Conservation (phyloP, 805 yeast genomes). For the Allodekkera sacchari region DNA sequence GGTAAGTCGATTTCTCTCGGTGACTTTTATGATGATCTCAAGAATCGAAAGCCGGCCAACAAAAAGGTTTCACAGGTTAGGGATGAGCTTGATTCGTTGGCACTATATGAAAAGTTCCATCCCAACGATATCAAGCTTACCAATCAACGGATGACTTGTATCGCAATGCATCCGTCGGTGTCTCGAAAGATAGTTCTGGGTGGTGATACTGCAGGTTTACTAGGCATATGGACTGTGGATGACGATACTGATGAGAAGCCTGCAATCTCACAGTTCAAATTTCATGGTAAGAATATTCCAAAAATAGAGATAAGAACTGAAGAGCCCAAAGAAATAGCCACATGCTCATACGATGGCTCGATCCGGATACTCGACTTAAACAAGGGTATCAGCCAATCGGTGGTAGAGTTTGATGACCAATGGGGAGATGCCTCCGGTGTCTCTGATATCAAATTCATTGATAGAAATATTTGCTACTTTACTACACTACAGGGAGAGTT, state of each 20-base stretch:
- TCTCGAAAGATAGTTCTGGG: slow-evolving; percentile 61
- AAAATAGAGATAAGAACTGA: slow-evolving; percentile 43
- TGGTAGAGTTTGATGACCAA: slow-evolving; percentile 47
- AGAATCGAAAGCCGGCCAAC: slow-evolving; percentile 27
- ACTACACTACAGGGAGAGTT: slow-evolving; percentile 79
- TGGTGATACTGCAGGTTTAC: slow-evolving; percentile 82
- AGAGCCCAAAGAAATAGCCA: slow-evolving; percentile 42
- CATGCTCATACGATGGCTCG: slow-evolving; percentile 85
- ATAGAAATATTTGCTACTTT: slow-evolving; percentile 52
- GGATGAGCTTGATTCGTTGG: slow-evolving; percentile 42
- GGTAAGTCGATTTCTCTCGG: slow-evolving; percentile 56
- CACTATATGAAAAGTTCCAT: slow-evolving; percentile 46
- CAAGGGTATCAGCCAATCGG: slow-evolving; percentile 50
- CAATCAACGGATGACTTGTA: slow-evolving; percentile 62
- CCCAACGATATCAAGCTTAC: slow-evolving; percentile 68
- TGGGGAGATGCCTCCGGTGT: slow-evolving; percentile 55
- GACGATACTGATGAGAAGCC: slow-evolving; percentile 32
- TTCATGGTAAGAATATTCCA: slow-evolving; percentile 72
- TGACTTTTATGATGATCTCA: slow-evolving; percentile 55
- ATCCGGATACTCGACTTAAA: slow-evolving; percentile 64
- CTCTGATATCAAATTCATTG: slow-evolving; percentile 61
- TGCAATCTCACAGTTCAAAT: slow-evolving; percentile 54
- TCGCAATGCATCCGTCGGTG: slow-evolving; percentile 68
- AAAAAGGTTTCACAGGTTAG: slow-evolving; percentile 40
- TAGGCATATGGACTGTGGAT: slow-evolving; percentile 83